Evolutionary conservation across 345 rosid genomes (phyloP), one percentile per base, ranked within the genome.

Genomic region (Turnera subulata): DNA sequence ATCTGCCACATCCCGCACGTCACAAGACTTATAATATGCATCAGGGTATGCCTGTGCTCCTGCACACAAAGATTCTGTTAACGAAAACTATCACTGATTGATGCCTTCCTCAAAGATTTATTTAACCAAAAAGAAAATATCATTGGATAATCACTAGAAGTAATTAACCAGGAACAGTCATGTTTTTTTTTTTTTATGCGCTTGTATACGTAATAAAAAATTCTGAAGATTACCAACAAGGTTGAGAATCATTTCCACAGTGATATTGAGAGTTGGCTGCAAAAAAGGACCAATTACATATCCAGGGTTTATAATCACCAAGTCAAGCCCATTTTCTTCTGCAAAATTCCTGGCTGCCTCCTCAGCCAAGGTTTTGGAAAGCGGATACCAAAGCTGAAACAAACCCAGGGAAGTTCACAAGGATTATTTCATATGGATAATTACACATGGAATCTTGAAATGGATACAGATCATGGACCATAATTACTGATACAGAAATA

Each of bases 301-400:
- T 9, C 44, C 51, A 17, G 69, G 62, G 49, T 64, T 14, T 10
- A 64, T 39, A 5, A 33, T 25, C 12, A 64, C 23, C 62, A 56
- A 13, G 19, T 64, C 62, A 15, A 64, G 56, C 11, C 25, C 40
- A 29, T 56, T 64, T 21, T 64, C 68, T 40, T 64, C n/a, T 14
- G 69, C 44, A 64, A 56, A 64, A 18, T 40, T 56, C 69, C 69
- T 26, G 39, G 69, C 62, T 39, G 62, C 62, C 13, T 56, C 24
- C 42, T 64, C 69, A 2, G 56, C 69, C 15, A 64, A 40, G 9
- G 56, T 64, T 11, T 56, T 64, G 15, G 56, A 29, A 8, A 57
- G 45, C 16, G n/a, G 22, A 23, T 64, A 64, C 62, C 56, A 64
- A 2, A 39, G 22, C 62, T 64, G 62, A n/a, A 17, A n/a, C 46